Evolutionary conservation across 306 rosid genomes (phyloP).

Genomic region (Cicer chorassanicum): DNA sequence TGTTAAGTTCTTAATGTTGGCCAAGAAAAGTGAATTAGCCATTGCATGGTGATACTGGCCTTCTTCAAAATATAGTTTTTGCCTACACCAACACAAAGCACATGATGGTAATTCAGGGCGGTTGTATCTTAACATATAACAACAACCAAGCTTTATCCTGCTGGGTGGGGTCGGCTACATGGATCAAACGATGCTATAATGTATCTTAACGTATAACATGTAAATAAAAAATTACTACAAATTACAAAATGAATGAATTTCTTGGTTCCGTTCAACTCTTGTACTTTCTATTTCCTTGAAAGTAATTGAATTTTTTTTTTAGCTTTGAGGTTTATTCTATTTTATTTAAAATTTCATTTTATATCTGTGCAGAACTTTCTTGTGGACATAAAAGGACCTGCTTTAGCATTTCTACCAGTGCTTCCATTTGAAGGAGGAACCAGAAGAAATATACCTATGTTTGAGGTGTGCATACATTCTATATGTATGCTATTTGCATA

Average conservation of each 20-base stretch:
- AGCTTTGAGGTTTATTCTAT: constrained; percentile 8
- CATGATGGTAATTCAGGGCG: not conserved
- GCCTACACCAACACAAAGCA: not conserved
- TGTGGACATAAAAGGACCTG: constrained; percentile 90
- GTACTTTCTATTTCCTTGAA: not conserved
- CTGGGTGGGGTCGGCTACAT: no score
- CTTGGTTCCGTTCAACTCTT: constrained; percentile 21
- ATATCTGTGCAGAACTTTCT: constrained; percentile 73
- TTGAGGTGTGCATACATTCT: constrained; percentile 65
- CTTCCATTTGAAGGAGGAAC: constrained; percentile 99
- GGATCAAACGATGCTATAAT: not conserved
- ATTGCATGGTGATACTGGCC: not conserved
- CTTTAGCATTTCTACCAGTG: constrained; percentile 83
- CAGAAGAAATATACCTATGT: constrained; percentile 90
- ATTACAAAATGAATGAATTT: not conserved
- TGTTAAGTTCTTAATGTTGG: constrained; percentile 22
- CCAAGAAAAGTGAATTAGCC: constrained; percentile 1
- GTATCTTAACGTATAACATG: constrained; percentile 25
- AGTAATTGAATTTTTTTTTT: not conserved
- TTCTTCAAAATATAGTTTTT: constrained; percentile 14
- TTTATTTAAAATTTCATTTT: constrained; percentile 16
- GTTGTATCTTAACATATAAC: constrained; percentile 30
- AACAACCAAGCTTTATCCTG: no score
- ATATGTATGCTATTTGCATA: constrained; percentile 6
- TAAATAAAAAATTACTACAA: constrained; percentile 6